Evolutionary conservation across 108 stramenopile species (phyloP), one percentile per base, ranked within the genome.

Genomic region (Fragilaria crotonensis): DNA sequence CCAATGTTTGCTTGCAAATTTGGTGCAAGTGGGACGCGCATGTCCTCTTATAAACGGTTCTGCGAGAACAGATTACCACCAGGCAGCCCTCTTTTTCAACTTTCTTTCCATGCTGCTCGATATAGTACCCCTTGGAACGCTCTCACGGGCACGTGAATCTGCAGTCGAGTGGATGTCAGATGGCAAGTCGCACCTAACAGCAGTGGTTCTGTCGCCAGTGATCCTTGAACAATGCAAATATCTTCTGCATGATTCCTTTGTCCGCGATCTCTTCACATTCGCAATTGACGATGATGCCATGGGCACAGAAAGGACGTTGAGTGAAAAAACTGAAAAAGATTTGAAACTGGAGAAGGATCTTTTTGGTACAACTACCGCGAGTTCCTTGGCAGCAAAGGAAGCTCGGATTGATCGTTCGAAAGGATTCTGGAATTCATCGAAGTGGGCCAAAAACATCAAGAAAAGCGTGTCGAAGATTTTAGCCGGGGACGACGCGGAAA

Each of bases 131-230:
- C 31, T 86, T 18, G 83, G 81, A 25, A 85, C 87, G 1, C 81
- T 93, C 47, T 64, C 69, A 20, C 68, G 78, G 5, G 59, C 71
- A 11, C 64, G 79, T 21, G 83, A 83, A 49, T 64, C 80, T 31
- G 84, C 79, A 2, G 85, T 93, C 14, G 87, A 82, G 51, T 89
- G 90, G 90, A 68, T 93, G 20, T 71, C 72, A 19, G 77, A 78
- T 41, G 87, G 85, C n/a, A 62, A 77, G 5, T 79, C 84, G 11
- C 75, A 71, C 56, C 79, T 75, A 14, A 72, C 79, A 26, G 84
- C 87, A 0, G 73, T 93, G 36, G 83, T 89, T 0, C 56, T 93
- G 9, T 83, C 83, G 1, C 65, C 72, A 21, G 69, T 83, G 36
- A 75, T 93, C 36, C 50, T 85, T 45, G 80, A 87, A 30, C 91